A percentile compares a stretch with the other conserved stretches of the same genome.
Conservation (phyloP, 2,329 filamentous ascomycete species). For the Arthrobotrys musiformis region DNA sequence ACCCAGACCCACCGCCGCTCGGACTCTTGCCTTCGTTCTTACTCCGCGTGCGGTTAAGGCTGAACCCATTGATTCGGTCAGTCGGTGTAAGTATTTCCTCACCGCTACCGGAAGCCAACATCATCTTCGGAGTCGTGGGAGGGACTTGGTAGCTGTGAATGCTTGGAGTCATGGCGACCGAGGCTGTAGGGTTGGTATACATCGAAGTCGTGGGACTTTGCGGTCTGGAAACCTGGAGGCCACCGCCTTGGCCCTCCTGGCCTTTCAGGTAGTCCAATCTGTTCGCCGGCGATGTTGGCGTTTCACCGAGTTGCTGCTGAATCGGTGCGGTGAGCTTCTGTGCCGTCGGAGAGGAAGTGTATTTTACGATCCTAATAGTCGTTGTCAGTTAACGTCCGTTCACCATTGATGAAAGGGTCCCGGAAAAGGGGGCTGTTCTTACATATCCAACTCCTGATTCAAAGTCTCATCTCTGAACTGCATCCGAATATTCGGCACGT, state of each 20-base stretch:
- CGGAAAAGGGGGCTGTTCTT: slow-evolving; percentile 62
- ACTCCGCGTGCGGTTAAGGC: slow-evolving; percentile 31
- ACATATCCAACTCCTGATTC: slow-evolving; percentile 85
- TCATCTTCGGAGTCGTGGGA: slow-evolving; percentile 39
- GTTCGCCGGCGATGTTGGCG: slow-evolving; percentile 11
- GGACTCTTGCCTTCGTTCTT: slow-evolving; percentile 40
- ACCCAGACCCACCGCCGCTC: not conserved
- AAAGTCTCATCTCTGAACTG: slow-evolving; percentile 89
- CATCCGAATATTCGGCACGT: slow-evolving; percentile 91
- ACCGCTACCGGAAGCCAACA: not conserved
- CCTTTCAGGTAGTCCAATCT: slow-evolving; percentile 33
- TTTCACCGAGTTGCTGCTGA: slow-evolving; percentile 22
- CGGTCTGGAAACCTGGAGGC: slow-evolving; percentile 53
- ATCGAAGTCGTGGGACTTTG: slow-evolving; percentile 59
- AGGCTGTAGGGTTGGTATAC: slow-evolving; percentile 58
- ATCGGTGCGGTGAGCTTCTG: slow-evolving; percentile 40
- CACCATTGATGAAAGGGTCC: not conserved
- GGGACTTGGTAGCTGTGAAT: slow-evolving; percentile 52
- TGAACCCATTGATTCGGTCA: slow-evolving; percentile 22
- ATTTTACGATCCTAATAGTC: slow-evolving; percentile 44
- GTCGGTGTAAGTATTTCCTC: slow-evolving; percentile 28
- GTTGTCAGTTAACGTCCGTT: not conserved
- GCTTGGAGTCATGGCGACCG: slow-evolving; percentile 47
- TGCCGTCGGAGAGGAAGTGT: slow-evolving; percentile 37
- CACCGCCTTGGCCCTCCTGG: not conserved